A percentile compares a stretch with the other conserved stretches of the same genome.
Conservation (phyloP, 1,284 basidiomycete genomes). For the Fomitiporia mediterranea region DNA sequence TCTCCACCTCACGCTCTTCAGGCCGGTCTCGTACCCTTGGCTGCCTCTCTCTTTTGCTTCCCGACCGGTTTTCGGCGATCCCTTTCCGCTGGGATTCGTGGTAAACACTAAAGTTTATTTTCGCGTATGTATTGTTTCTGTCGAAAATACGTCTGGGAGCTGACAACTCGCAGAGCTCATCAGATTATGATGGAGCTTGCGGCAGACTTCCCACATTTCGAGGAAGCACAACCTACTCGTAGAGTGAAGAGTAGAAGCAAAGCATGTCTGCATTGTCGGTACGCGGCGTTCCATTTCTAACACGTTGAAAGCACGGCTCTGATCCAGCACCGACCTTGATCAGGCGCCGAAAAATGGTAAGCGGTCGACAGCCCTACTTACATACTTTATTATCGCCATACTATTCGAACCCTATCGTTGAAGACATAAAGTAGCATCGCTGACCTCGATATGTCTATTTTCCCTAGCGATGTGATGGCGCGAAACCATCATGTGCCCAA, state of each 20-base stretch:
- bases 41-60: background rate
- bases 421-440: background rate
- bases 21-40: background rate
- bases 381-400: background rate
- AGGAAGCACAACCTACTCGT: slow-evolving; percentile 3
- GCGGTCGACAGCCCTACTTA: background rate
- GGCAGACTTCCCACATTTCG: slow-evolving; percentile 7
- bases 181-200: background rate
- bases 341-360: slow-evolving; percentile 22
- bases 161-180: too few relatives aligned
- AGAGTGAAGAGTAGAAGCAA: slow-evolving; percentile 15
- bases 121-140: background rate
- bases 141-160: too few relatives aligned
- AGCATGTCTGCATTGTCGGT: slow-evolving; percentile 21
- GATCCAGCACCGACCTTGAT: background rate
- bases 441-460: background rate
- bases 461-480: slow-evolving; percentile 18
- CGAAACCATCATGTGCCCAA: slow-evolving; percentile 15
- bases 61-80: background rate
- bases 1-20: background rate
- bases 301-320: slow-evolving; percentile 2
- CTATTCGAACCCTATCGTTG: too few relatives aligned
- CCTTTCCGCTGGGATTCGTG: background rate
- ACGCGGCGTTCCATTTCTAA: background rate
- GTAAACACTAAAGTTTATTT: background rate